Base-by-base conservation (phyloP, 2,329 filamentous ascomycete species). In the Epichloe baconii region DNA sequence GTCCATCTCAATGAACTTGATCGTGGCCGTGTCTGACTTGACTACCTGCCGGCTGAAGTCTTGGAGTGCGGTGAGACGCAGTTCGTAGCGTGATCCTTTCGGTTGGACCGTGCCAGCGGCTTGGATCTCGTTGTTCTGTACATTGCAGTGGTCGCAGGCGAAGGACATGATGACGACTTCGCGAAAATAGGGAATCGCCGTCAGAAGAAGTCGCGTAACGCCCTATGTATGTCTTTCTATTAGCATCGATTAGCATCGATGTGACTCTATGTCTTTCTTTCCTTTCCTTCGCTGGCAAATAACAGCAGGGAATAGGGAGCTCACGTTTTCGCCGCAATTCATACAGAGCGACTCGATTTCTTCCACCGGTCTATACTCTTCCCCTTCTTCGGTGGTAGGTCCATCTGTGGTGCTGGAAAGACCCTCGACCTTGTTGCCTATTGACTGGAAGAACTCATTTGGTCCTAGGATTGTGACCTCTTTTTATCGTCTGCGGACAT, bases 131-230 rank as follows among this genome's bases (percentile, higher is more conserved):
- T 90, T 90, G 73, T 97, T 95, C 58, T 85, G 82, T 70, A 91
- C 85, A 64, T 82, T 75, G 72, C 93, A 98, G 69, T 96, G 81
- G 5, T 88, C 82, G 74, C 93, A 98, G 58, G 80, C 79, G 69
- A 98, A 98, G 55, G 91, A 97, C 83, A 96, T 95, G 68, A 98
- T 80, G 62, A 98, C 88, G 56, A 98, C 83, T 68, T 98, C 91
- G 71, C 89, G 88, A 75, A 98, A 98, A 76, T 88, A 97, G 15
- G 93, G 93, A 51, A 98, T 96, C 57, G 82, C 82, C 15, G 94
- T 95, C 50, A 98, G 81, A 43, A 98, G 81, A 21, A 98, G 79
- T 53, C 85, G 80, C 14, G 93, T 98, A 1, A 74, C 79, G 61
- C 93, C 93, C 86, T 94, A 40, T 21, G 21, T 19, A 3, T 21